Conservation (phyloP, 371 early-diverging fungal species). For the Sporodiniella umbellata region DNA sequence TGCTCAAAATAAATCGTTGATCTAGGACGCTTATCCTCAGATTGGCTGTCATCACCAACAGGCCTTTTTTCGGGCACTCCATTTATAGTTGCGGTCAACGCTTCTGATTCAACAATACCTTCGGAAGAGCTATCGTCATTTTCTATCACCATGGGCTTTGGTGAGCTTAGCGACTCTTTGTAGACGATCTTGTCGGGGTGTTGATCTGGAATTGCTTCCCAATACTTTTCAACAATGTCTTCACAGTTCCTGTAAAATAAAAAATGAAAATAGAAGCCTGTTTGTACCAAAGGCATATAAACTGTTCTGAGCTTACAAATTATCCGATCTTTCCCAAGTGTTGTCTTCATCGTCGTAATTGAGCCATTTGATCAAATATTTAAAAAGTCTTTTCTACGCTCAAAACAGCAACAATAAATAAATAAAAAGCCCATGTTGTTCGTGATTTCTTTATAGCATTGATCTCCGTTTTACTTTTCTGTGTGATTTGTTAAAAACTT, state of each 20-base stretch:
- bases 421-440: no score
- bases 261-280: background rate
- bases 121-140: no score
- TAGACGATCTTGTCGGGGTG: conserved; percentile 1
- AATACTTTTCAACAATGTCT: conserved; percentile 12
- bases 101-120: no score
- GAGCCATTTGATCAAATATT: conserved; percentile 42
- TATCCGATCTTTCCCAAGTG: conserved; percentile 39
- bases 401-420: no score
- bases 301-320: conserved; percentile 27
- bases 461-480: no score
- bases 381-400: conserved; percentile 17
- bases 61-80: background rate
- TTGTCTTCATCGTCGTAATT: conserved; percentile 30
- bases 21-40: no score
- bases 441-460: no score
- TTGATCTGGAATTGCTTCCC: conserved; percentile 1
- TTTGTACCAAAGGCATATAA: background rate
- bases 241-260: conserved; percentile 5
- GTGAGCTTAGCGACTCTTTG: background rate
- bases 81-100: no score
- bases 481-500: conserved; percentile 1
- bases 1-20: no score
- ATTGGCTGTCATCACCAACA: background rate
- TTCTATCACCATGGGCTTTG: background rate